Conservation (phyloP, 495 filamentous ascomycete genomes). For the Penicillium macrosclerotiorum region DNA sequence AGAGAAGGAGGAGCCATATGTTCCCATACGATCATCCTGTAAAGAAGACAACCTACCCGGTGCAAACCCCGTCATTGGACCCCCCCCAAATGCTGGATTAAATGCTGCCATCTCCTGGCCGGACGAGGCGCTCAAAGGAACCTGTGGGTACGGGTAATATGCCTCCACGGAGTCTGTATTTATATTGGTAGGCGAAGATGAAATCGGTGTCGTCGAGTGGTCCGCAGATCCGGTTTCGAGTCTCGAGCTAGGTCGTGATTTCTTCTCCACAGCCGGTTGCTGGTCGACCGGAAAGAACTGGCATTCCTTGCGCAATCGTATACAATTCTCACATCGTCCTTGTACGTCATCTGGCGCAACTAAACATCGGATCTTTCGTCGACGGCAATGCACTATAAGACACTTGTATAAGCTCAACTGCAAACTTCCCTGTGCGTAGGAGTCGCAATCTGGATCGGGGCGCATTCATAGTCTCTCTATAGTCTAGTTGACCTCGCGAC, state of each 20-base stretch:
- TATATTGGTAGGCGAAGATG: conserved; percentile 39
- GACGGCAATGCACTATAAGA: conserved; percentile 79
- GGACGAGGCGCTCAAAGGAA: conserved; percentile 33
- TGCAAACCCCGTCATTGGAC: conserved; percentile 33
- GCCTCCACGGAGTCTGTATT: conserved; percentile 35
- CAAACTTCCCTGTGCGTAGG: too few relatives aligned
- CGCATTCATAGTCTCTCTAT: neutral
- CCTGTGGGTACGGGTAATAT: conserved; percentile 42
- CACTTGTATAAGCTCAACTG: conserved; percentile 14
- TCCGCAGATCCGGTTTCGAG: conserved; percentile 42
- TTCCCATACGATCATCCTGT: neutral
- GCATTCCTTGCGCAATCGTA: conserved; percentile 93
- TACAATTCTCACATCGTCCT: conserved; percentile 92
- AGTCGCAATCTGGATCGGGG: too few relatives aligned
- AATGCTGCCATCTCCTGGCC: conserved; percentile 39
- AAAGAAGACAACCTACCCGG: conserved; percentile 31
- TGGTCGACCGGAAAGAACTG: conserved; percentile 92
- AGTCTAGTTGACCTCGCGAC: neutral
- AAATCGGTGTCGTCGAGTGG: conserved; percentile 40
- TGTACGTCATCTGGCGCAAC: conserved; percentile 73
- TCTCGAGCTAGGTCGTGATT: conserved; percentile 45
- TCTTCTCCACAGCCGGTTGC: conserved; percentile 60
- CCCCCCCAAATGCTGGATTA: conserved; percentile 29
- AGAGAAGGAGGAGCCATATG: neutral
- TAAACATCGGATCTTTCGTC: conserved; percentile 93